Evolutionary conservation across 2,329 filamentous ascomycete species (phyloP).

Genomic region (Dactylonectria estremocensis): DNA sequence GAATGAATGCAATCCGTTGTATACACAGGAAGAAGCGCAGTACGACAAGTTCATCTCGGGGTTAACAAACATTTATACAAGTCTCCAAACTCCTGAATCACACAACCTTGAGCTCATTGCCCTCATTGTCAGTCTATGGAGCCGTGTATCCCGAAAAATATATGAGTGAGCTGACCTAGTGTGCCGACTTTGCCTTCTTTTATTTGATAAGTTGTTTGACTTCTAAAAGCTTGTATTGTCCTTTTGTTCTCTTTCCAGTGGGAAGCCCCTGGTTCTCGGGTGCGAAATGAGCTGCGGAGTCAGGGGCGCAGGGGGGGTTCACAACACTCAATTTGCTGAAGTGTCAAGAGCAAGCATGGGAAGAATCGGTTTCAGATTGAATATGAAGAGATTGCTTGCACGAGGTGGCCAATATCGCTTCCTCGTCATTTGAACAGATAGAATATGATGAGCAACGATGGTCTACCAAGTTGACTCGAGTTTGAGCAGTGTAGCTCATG

Average conservation of each 20-base stretch:
- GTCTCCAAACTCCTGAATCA: too few relatives aligned
- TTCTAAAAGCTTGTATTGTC: neutral
- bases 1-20: neutral
- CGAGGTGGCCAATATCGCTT: too few relatives aligned
- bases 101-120: too few relatives aligned
- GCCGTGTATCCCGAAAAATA: neutral
- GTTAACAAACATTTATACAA: neutral
- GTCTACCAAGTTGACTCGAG: too few relatives aligned
- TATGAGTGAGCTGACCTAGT: neutral
- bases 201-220: neutral
- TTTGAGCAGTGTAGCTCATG: too few relatives aligned
- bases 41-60: neutral
- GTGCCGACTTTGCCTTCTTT: neutral
- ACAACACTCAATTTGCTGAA: too few relatives aligned
- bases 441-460: too few relatives aligned
- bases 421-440: too few relatives aligned
- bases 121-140: too few relatives aligned
- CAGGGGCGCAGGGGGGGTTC: neutral
- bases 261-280: neutral
- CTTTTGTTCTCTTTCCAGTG: neutral
- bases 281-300: neutral
- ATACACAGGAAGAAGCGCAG: neutral
- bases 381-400: too few relatives aligned
- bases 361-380: too few relatives aligned
- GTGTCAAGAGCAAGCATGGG: too few relatives aligned